phyloP scores from a whole-genome alignment of 192 early-diverging fungal genomes.

The Gonapodya sp. region DNA sequence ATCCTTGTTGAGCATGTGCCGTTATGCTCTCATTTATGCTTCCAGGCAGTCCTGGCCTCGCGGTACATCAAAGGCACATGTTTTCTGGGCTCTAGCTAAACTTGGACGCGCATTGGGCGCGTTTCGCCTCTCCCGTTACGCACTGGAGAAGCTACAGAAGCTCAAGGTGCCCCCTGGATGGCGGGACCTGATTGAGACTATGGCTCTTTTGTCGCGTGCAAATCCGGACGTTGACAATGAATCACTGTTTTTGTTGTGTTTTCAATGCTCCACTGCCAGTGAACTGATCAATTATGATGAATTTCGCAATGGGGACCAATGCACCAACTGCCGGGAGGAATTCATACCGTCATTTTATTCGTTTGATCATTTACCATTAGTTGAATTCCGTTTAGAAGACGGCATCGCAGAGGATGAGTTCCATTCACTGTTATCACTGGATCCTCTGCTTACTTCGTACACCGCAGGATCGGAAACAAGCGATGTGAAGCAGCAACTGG shows the following conservation, averaged over 20 bases:
- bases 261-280: constrained; percentile 32
- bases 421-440: neutral
- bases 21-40: constrained; percentile 28
- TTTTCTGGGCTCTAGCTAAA: constrained; percentile 39
- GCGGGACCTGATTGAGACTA: constrained; percentile 38
- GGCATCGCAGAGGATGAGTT: neutral
- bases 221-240: constrained; percentile 35
- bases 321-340: neutral
- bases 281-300: neutral
- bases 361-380: neutral
- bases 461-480: neutral
- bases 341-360: neutral
- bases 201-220: constrained; percentile 27
- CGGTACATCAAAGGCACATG: constrained; percentile 38
- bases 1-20: constrained; percentile 40
- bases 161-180: constrained; percentile 24
- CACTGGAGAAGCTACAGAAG: constrained; percentile 32
- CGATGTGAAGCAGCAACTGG: neutral
- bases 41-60: constrained; percentile 11
- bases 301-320: neutral
- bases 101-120: constrained; percentile 28
- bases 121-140: constrained; percentile 33
- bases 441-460: neutral
- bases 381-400: neutral
- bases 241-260: constrained; percentile 32